Evolutionary conservation across 2,329 filamentous ascomycete genomes (phyloP).

Genomic region (Didymella glomerata): DNA sequence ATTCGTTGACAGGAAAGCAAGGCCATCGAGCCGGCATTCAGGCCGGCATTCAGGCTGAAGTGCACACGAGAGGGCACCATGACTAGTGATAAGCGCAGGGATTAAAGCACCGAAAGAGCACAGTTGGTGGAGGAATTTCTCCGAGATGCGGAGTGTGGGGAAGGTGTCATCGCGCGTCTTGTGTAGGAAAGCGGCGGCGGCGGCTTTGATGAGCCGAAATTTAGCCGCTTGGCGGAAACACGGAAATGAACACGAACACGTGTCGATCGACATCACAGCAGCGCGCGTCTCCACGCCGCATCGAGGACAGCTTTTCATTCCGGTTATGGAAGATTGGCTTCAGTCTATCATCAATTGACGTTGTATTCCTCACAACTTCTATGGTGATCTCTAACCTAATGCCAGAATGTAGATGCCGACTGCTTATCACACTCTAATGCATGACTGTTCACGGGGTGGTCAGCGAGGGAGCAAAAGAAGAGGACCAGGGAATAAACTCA

Average conservation of each 20-base stretch:
- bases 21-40: neutral
- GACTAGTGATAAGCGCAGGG: slow-evolving; percentile 1
- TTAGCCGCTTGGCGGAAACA: neutral
- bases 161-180: neutral
- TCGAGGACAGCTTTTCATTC: neutral
- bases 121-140: neutral
- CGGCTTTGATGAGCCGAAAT: neutral
- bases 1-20: neutral
- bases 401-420: no score
- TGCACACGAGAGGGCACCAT: neutral
- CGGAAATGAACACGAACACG: neutral
- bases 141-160: slow-evolving; percentile 6
- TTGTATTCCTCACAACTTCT: no score
- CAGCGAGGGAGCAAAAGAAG: no score
- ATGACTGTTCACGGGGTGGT: no score
- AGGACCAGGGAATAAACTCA: no score
- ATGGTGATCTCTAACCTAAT: no score
- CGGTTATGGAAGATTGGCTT: no score
- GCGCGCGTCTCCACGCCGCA: neutral
- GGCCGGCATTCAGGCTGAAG: slow-evolving; percentile 10
- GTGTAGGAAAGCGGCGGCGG: neutral
- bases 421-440: no score
- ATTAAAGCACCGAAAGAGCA: neutral
- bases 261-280: neutral
- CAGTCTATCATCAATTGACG: no score